A percentile compares a stretch with the other conserved stretches of the same genome.
Evolutionary conservation across 345 rosid species (phyloP).

Genomic region (Citrus australasica): DNA sequence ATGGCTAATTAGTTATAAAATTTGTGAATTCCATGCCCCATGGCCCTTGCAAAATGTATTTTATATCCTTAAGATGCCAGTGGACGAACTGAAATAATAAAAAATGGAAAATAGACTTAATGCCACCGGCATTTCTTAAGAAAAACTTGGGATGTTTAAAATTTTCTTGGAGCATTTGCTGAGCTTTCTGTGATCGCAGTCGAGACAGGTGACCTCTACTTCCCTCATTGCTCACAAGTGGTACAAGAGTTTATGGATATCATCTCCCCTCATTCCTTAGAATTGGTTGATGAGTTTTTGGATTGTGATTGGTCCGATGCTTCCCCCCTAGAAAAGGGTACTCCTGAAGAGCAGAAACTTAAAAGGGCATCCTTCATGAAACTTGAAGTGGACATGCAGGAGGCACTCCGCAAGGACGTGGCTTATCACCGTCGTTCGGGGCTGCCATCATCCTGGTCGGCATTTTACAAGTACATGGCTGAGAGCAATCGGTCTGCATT

Average conservation of each 20-base stretch:
- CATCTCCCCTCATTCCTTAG: constrained; percentile 26
- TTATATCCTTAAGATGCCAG: neutral
- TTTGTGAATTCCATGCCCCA: no score
- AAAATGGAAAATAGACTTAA: no score
- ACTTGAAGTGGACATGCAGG: constrained; percentile 35
- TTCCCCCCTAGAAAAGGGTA: constrained; percentile 30
- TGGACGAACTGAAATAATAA: no score
- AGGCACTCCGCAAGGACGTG: constrained; percentile 43
- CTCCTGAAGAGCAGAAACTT: constrained; percentile 28
- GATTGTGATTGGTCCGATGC: constrained; percentile 30
- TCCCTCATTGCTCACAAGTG: constrained; percentile 35
- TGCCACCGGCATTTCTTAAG: no score
- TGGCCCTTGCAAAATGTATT: neutral
- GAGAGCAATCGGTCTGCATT: neutral
- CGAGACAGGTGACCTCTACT: constrained; percentile 32
- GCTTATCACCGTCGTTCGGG: constrained; percentile 19
- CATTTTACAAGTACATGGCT: no score
- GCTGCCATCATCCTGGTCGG: constrained; percentile 21
- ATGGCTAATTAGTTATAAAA: neutral
- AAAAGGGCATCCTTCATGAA: constrained; percentile 36
- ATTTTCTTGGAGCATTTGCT: neutral
- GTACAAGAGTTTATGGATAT: no score
- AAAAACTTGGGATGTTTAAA: no score
- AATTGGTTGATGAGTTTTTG: constrained; percentile 33
- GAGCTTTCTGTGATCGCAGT: constrained; percentile 26